Evolutionary conservation across 2,329 filamentous ascomycete genomes (phyloP), one percentile per base, ranked within the genome.

Genomic region (Colletotrichum navitas): DNA sequence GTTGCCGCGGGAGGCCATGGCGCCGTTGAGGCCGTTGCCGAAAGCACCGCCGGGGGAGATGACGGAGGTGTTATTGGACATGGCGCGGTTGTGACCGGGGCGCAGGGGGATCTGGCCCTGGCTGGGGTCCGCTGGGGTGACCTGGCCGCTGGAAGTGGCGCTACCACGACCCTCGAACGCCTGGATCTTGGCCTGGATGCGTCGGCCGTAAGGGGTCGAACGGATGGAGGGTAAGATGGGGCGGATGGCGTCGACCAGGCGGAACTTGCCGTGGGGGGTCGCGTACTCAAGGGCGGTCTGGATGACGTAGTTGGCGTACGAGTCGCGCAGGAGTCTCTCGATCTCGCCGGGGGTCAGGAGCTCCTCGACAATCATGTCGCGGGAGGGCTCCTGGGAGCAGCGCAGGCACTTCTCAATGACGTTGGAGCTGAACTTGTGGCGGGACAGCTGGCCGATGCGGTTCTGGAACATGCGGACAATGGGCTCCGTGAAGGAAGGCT

Each of bases 401-500:
- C 96, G 94, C 71, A 98, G 85, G 77, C 93, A 95, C 81, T 99
- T 99, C 85, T 99, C 96, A 74, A 99, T 95, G 69, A 99, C 96
- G 77, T 99, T 99, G 78, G 96, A 98, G 84, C 94, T 98, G 85
- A 99, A 99, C 83, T 99, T 99, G 85, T 99, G 96, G 80, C 94
- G 95, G 7, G 96, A 98, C 21, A 88, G 88, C 82, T 82, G 88
- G 78, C 80, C 92, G 85, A 89, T 93, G 85, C 87, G 87, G 76
- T 92, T 92, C 67, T 88, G 85, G 85, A 99, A 98, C 78, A 91
- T 92, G 64, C 88, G 85, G 73, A 97, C 96, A 51, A 99, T 87
- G 4, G 95, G 95, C 77, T 96, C 93, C 1, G 95, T 98, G 83
- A 97, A 98, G 76, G 86, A 86, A 16, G 92, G 87, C 79, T 99